Base-by-base conservation (phyloP, 2,329 filamentous ascomycete species). In the Dactylonectria macrodidyma region DNA sequence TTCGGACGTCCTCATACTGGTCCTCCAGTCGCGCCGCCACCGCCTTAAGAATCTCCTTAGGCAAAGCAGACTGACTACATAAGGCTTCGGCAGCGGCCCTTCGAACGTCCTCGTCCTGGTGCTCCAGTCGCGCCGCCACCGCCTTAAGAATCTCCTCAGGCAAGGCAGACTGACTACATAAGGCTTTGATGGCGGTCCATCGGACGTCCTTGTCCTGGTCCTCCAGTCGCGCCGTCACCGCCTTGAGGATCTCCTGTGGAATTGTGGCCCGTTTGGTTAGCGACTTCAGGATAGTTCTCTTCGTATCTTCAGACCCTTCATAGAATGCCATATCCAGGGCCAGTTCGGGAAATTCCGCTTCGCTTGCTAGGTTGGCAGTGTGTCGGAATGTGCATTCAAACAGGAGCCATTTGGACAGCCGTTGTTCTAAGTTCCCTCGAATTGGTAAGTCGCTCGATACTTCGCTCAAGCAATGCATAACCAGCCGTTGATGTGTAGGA, bases 381-480 rank as follows among this genome's bases (percentile, higher is more conserved):
- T 44, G 38, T 16, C 5, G 3, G 38, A 44, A n/a, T 16, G 12
- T 44, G 14, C 38, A 44, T n/a, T 44, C 38, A n/a, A 44, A 44
- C 3, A 44, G 38, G 16, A 44, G 38, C 38, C 38, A 44, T 16
- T 44, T 16, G 2, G 38, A 16, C 14, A 44, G 38, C 12, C 14
- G n/a, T n/a, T 26, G 16, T 56, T 62, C 59, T 7, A 61, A 34
- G 34, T 16, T 22, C 19, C 2, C 11, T 54, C 58, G 58, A 38
- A 38, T 12, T 24, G 33, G 34, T 11, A 30, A 16, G 19, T 24
- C 36, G 5, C 8, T 47, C 16, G n/a, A 44, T 50, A 73, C 68
- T 68, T 83, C 80, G 61, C 66, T 78, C 44, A 84, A 71, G 62
- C 80, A 83, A 73, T 80, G 78, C 74, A 81, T 81, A 38, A 83